Evolutionary conservation across 176 grass and related monocot species (phyloP).

Genomic region (Lolium multiflorum): DNA sequence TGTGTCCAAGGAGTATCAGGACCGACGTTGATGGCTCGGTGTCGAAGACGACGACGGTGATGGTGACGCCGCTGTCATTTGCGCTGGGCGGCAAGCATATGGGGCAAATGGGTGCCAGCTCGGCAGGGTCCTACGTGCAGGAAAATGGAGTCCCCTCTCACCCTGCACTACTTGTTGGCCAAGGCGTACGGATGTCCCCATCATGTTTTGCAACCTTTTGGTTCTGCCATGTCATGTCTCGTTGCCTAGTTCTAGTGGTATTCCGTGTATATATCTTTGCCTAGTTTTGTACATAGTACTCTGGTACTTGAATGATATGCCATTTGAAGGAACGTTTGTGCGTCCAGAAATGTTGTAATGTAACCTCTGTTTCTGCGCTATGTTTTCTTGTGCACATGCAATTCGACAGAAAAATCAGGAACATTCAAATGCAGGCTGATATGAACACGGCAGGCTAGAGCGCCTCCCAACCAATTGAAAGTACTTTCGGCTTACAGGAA

Average conservation of each 20-base stretch:
- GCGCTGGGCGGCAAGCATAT: conserved; percentile 29
- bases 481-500: not conserved
- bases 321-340: not conserved
- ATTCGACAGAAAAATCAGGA: not conserved
- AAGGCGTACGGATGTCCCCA: conserved; percentile 24
- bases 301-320: not conserved
- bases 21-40: not conserved
- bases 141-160: conserved; percentile 24
- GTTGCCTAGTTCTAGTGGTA: conserved; percentile 1
- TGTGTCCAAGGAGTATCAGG: conserved; percentile 32
- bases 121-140: conserved; percentile 21
- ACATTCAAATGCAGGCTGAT: too few relatives aligned
- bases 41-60: not conserved
- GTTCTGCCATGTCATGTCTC: conserved; percentile 38
- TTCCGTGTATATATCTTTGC: not conserved
- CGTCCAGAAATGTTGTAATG: too few relatives aligned
- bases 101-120: conserved; percentile 57
- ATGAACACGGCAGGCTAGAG: too few relatives aligned
- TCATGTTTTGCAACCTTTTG: conserved; percentile 30
- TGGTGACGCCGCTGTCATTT: conserved; percentile 46
- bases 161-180: conserved; percentile 1
- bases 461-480: not conserved
- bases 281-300: not conserved
- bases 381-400: not conserved
- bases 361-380: not conserved